Percentiles rank a stretch among this genome's conserved stretches.
phyloP scores from a whole-genome alignment of 1,139 yeast species.

The Yamadazyma diospyri region DNA sequence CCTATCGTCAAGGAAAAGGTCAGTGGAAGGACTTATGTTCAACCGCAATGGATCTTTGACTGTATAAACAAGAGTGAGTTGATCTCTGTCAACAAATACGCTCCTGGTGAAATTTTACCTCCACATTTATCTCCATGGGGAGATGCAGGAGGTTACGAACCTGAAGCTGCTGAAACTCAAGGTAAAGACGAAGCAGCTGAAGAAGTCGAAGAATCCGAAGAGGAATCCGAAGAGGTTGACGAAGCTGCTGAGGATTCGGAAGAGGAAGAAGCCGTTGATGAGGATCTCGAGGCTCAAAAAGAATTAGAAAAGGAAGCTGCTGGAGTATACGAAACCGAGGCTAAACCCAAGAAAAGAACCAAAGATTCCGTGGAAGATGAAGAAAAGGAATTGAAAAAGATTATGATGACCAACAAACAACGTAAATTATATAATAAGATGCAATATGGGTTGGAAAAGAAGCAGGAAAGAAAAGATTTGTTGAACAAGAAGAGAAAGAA shows the following conservation, averaged over 20 bases:
- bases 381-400: conserved; percentile 83
- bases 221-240: conserved; percentile 43
- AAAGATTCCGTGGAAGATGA: conserved; percentile 50
- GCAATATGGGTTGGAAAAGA: conserved; percentile 88
- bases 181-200: conserved; percentile 33
- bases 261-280: conserved; percentile 52
- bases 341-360: conserved; percentile 30
- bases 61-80: conserved; percentile 75
- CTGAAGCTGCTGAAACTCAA: conserved; percentile 41
- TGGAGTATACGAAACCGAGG: conserved; percentile 54
- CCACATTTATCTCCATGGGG: conserved; percentile 99
- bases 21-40: conserved; percentile 89
- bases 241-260: conserved; percentile 49
- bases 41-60: conserved; percentile 98
- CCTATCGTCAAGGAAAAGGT: conserved; percentile 76
- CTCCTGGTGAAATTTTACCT: conserved; percentile 93
- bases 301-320: conserved; percentile 90
- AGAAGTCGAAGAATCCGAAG: conserved; percentile 48
- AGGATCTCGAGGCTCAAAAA: conserved; percentile 65
- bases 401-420: conserved; percentile 97
- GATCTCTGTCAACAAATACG: conserved; percentile 73
- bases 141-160: conserved; percentile 87
- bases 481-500: conserved; percentile 77
- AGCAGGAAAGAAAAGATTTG: conserved; percentile 72
- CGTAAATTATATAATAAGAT: conserved; percentile 91